Base-by-base conservation (phyloP, 2,329 filamentous ascomycete species). In the Botrytis elliptica region DNA sequence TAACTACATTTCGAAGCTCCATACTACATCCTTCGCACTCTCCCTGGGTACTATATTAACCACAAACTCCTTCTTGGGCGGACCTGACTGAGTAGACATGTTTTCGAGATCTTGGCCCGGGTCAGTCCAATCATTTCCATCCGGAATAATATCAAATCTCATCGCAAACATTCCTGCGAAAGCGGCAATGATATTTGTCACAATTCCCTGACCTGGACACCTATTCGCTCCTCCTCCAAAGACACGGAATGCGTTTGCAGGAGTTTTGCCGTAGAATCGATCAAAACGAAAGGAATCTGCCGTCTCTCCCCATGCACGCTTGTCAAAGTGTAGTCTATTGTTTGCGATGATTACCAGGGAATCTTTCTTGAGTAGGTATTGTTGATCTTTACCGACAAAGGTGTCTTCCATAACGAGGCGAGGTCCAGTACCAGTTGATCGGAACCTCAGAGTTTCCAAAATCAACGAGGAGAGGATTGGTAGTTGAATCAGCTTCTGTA, bases 211-310 rank as follows among this genome's bases (percentile, higher is more conserved):
- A 38, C 63, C 63, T 33, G 71, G 71, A 29, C 71, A 72, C 36
- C 36, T 59, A 49, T 72, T 72, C 4, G 67, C 46, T 59, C 71
- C 71, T 4, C 71, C 62, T n/a, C 63, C 71, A 49, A 72, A 72
- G 18, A 49, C 63, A 25, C 71, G 71, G 36, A 72, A 72, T 46
- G 63, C 71, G 52, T 42, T 25, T n/a, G 22, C 40, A 5, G 64
- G 33, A 36, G 25, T 18, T 16, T 38, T 57, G 6, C 40, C 7
- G 14, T 36, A 64, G 8, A 72, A 72, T 8, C 71, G 49, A 40
- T 72, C 63, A 6, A 38, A 22, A 8, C 29, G 49, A 36, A 72
- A 72, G 25, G 22, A 36, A 44, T 72, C 40, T 14, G 52, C 63
- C 7, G 49, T 38, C 10, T 60, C 63, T 29, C 71, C 71, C 63